A percentile compares a stretch with the other conserved stretches of the same genome.
Evolutionary conservation across 371 early-diverging fungal genomes (phyloP).

Genomic region (Amoeboaphelidium protococcarum): DNA sequence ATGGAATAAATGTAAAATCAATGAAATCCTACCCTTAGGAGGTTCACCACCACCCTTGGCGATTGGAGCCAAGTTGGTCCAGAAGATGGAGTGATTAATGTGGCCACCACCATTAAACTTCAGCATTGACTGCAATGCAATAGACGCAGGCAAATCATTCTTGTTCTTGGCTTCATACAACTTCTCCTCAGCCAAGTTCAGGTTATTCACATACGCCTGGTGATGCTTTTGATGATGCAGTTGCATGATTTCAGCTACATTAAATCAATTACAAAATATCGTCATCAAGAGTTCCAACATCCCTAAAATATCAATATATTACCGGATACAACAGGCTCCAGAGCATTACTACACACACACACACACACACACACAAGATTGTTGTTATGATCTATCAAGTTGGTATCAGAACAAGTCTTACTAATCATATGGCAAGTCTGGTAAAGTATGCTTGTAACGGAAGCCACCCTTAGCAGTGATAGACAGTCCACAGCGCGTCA

Average conservation of each 20-base stretch:
- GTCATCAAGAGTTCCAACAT: too few relatives aligned
- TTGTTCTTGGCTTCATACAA: slow-evolving; percentile 32
- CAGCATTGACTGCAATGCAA: slow-evolving; percentile 46
- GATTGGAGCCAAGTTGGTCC: slow-evolving; percentile 70
- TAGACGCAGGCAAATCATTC: slow-evolving; percentile 37
- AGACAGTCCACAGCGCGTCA: too few relatives aligned
- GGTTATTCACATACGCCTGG: slow-evolving; percentile 35
- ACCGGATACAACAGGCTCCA: slow-evolving; percentile 11
- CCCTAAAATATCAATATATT: too few relatives aligned
- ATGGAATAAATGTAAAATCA: too few relatives aligned
- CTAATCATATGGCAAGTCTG: slow-evolving; percentile 9
- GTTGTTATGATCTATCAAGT: too few relatives aligned
- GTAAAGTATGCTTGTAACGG: slow-evolving; percentile 1
- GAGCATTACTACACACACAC: slow-evolving; percentile 1
- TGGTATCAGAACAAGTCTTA: not conserved
- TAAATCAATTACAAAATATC: too few relatives aligned
- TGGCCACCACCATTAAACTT: slow-evolving; percentile 94
- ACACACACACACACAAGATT: not conserved
- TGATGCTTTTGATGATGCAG: slow-evolving; percentile 94
- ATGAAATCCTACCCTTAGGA: slow-evolving; percentile 32
- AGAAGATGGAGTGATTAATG: slow-evolving; percentile 91
- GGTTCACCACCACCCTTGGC: slow-evolving; percentile 42
- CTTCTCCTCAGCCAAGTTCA: slow-evolving; percentile 40
- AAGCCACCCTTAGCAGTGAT: too few relatives aligned
- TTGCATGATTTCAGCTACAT: slow-evolving; percentile 86